phyloP scores from a whole-genome alignment of 768 basidiomycete genomes.

The Auricularia sp. region DNA sequence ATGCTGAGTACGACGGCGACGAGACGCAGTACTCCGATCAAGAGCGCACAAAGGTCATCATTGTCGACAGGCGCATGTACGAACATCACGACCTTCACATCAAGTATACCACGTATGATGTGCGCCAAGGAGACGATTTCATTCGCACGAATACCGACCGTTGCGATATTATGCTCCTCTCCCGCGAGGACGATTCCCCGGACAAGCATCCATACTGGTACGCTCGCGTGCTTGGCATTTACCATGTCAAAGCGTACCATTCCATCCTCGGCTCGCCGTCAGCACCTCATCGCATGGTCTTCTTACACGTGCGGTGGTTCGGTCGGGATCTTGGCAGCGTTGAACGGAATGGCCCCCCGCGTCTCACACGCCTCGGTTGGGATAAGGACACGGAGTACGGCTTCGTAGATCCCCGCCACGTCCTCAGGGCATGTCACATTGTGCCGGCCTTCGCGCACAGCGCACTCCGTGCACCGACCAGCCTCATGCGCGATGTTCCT shows the following conservation, averaged over 20 bases:
- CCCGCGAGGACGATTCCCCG: background rate
- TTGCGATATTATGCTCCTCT: background rate
- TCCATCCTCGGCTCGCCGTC: background rate
- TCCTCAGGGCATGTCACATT: background rate
- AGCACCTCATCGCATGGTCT: background rate
- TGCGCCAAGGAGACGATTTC: conserved; percentile 2
- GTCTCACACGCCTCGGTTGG: conserved; percentile 5
- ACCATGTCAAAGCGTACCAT: background rate
- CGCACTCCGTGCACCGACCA: background rate
- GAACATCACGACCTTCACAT: background rate
- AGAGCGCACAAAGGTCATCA: conserved; percentile 1
- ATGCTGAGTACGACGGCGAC: conserved; percentile 11
- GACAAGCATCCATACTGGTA: conserved; percentile 8
- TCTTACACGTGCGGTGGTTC: background rate
- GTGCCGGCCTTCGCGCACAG: background rate
- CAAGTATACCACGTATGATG: conserved; percentile 8
- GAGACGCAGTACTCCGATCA: conserved; percentile 4
- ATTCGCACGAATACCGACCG: conserved; percentile 9
- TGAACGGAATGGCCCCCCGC: background rate
- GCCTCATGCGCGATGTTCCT: background rate
- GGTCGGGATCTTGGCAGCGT: background rate
- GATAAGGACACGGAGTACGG: background rate
- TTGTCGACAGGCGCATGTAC: background rate
- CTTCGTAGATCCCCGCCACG: background rate
- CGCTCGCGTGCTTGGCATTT: conserved; percentile 6